Evolutionary conservation across 2,329 filamentous ascomycete species (phyloP).

Genomic region (Fusarium miscanthi): DNA sequence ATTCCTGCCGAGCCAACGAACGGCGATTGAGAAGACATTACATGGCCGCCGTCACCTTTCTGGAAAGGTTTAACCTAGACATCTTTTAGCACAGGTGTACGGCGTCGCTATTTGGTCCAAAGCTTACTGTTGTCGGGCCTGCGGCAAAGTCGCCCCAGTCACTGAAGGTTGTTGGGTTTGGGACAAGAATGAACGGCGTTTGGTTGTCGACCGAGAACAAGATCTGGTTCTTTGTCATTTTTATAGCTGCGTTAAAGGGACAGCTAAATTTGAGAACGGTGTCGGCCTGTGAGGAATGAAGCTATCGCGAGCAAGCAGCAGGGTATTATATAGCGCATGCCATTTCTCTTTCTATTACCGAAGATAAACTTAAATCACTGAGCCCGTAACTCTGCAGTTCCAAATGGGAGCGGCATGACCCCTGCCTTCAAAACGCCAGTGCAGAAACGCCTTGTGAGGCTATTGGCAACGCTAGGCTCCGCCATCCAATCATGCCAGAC

Average conservation of each 20-base stretch:
- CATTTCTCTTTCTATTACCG: fast-evolving
- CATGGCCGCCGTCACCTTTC: background rate
- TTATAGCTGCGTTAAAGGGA: background rate
- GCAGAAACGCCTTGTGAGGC: background rate
- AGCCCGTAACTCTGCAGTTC: background rate
- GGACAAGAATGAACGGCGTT: background rate
- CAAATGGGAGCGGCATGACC: background rate
- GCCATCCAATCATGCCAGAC: fast-evolving
- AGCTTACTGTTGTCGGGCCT: background rate
- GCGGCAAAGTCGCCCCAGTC: background rate
- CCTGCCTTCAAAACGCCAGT: background rate
- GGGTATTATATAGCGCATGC: background rate
- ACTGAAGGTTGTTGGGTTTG: background rate
- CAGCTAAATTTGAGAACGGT: too few relatives aligned
- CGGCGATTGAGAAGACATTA: background rate
- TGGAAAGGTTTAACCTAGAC: background rate
- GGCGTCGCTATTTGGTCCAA: fast-evolving
- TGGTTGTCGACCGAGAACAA: background rate
- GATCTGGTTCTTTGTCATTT: background rate
- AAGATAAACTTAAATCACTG: background rate
- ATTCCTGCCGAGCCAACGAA: background rate
- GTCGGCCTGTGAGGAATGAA: too few relatives aligned
- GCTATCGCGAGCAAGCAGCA: background rate
- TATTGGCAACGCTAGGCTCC: background rate
- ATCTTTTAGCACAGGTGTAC: fast-evolving